Evolutionary conservation across 306 rosid species (phyloP).

Genomic region (Argentina anserina): DNA sequence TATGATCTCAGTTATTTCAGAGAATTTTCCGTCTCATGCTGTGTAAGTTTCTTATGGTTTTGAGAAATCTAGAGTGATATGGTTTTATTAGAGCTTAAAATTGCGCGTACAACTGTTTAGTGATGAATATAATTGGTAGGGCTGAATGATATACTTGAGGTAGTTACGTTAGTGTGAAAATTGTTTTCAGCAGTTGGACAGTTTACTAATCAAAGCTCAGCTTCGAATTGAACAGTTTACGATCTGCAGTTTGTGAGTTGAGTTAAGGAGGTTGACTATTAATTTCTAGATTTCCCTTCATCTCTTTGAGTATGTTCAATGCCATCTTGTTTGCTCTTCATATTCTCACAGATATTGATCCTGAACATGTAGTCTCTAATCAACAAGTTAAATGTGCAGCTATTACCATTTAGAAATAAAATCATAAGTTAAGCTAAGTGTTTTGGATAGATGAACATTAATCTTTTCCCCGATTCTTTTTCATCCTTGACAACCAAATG

Average conservation of each 20-base stretch:
- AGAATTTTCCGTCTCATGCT: slow-evolving; percentile 81
- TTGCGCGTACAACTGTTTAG: not conserved
- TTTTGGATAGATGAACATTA: not conserved
- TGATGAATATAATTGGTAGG: not conserved
- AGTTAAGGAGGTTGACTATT: not conserved
- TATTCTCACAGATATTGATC: not conserved
- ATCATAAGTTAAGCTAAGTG: not conserved
- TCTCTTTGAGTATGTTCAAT: not conserved
- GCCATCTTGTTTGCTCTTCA: not conserved
- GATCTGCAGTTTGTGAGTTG: no score
- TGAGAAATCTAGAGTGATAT: not conserved
- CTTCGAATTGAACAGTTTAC: no score
- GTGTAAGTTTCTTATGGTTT: slow-evolving; percentile 38
- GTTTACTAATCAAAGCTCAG: not conserved
- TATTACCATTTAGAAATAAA: no score
- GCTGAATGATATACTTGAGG: not conserved
- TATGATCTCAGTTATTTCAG: slow-evolving; percentile 58
- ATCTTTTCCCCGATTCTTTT: no score
- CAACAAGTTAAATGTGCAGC: not conserved
- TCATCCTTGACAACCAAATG: not conserved
- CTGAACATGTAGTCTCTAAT: not conserved
- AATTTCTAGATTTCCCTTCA: not conserved
- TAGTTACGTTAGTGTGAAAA: not conserved
- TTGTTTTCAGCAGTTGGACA: not conserved
- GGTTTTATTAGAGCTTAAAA: not conserved